Percentiles rank a stretch among this genome's conserved stretches.
These are phyloP conservation scores for Wickerhamomyces sp. DNA, from an alignment of 1,139 yeast genomes.

Conservation along the genomic window DNA sequence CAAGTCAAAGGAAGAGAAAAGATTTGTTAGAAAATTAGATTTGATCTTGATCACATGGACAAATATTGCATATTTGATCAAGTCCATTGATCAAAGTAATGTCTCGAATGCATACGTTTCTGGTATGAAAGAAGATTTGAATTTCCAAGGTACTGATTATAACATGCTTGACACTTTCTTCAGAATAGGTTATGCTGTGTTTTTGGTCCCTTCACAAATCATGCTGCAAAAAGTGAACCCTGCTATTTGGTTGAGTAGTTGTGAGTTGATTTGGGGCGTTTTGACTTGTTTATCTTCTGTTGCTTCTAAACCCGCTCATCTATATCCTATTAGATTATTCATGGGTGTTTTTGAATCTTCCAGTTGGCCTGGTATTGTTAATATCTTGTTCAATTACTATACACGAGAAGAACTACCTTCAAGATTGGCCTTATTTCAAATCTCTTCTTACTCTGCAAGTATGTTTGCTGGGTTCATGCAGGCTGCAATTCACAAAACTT, in stretches of 20 bases:
- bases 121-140: conserved; percentile 52
- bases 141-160: conserved; percentile 60
- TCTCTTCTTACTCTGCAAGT: conserved; percentile 39
- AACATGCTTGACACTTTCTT: conserved; percentile 54
- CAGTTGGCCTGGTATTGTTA: conserved; percentile 59
- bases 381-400: conserved; percentile 63
- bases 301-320: conserved; percentile 38
- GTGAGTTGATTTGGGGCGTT: conserved; percentile 64
- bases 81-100: conserved; percentile 31
- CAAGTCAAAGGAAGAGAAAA: neutral
- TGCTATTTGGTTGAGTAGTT: conserved; percentile 46
- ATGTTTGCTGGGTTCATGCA: conserved; percentile 55
- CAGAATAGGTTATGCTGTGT: conserved; percentile 54
- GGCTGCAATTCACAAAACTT: conserved; percentile 45
- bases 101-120: conserved; percentile 57
- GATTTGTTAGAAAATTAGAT: neutral
- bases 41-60: conserved; percentile 47
- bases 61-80: conserved; percentile 63
- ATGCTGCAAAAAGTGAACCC: conserved; percentile 31
- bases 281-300: conserved; percentile 53
- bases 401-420: conserved; percentile 51
- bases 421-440: conserved; percentile 28
- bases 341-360: conserved; percentile 63
- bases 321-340: conserved; percentile 54
- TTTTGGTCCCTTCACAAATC: conserved; percentile 46